A percentile compares a stretch with the other conserved stretches of the same genome.
These are phyloP conservation scores for Acorus calamus DNA, from an alignment of 106 monocot genomes.

Conservation along the genomic window DNA sequence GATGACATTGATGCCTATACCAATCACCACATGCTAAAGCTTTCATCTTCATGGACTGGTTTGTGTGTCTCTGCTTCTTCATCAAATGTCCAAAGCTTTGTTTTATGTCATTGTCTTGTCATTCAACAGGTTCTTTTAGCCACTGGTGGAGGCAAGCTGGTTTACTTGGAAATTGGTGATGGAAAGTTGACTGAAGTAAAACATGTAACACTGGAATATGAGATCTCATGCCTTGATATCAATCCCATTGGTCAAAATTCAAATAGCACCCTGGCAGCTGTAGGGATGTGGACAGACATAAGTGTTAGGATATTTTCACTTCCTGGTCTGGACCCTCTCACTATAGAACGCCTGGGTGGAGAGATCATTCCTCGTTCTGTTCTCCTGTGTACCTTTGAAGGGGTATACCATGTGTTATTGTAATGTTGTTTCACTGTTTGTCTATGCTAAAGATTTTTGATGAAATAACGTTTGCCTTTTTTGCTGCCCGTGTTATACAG, in stretches of 20 bases:
- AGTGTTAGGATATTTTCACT: constrained; percentile 88
- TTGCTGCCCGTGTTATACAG: constrained; percentile 17
- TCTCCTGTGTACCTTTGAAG: constrained; percentile 86
- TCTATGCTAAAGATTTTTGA: background rate
- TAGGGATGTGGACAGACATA: constrained; percentile 99
- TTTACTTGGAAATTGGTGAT: constrained; percentile 77
- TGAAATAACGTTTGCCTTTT: background rate
- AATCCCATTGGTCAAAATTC: constrained; percentile 81
- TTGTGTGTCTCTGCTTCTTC: too few species aligned
- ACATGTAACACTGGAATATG: constrained; percentile 76
- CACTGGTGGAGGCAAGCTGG: constrained; percentile 90
- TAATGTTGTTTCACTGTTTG: background rate
- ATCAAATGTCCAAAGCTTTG: too few species aligned
- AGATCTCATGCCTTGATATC: constrained; percentile 94
- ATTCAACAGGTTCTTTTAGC: constrained; percentile 72
- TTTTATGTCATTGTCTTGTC: background rate
- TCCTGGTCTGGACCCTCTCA: constrained; percentile 59
- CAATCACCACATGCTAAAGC: too few species aligned
- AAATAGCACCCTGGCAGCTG: constrained; percentile 60
- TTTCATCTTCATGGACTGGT: too few species aligned
- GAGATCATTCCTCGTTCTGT: constrained; percentile 97
- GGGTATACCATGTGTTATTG: constrained; percentile 35
- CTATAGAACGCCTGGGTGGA: constrained; percentile 80
- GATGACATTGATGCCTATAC: too few species aligned
- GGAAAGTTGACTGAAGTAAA: constrained; percentile 73